A percentile compares a stretch with the other conserved stretches of the same genome.
Conservation (phyloP, 148 eudicot genomes). For the Hydrangea macrophylla region DNA sequence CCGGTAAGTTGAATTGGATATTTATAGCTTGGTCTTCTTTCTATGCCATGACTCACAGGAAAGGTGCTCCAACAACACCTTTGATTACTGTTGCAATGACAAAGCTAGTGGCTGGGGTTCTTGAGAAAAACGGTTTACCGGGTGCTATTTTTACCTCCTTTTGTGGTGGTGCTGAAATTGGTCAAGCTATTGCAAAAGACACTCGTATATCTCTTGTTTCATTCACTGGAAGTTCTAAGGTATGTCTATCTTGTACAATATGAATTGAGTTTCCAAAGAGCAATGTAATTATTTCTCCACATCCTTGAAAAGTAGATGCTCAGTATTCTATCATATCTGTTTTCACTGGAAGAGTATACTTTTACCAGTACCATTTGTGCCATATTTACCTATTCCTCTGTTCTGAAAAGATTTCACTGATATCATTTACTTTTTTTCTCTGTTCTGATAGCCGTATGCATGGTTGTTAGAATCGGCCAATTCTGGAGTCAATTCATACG, state of each 20-base stretch:
- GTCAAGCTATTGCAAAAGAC: conserved; percentile 91
- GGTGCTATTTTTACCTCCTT: conserved; percentile 88
- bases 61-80: conserved; percentile 99
- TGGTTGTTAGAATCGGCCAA: too few species aligned
- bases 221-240: conserved; percentile 96
- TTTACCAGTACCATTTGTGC: neutral
- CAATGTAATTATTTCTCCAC: neutral
- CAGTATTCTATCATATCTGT: neutral
- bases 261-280: neutral
- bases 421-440: too few species aligned
- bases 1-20: neutral
- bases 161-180: conserved; percentile 95
- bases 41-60: conserved; percentile 40
- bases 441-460: too few species aligned
- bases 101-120: conserved; percentile 66
- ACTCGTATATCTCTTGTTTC: conserved; percentile 87
- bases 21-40: conserved; percentile 5
- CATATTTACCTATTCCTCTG: too few species aligned
- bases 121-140: conserved; percentile 86
- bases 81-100: conserved; percentile 90
- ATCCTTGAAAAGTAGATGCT: neutral
- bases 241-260: conserved; percentile 18
- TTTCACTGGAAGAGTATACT: neutral
- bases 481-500: too few species aligned
- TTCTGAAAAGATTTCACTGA: too few species aligned